Evolutionary conservation across 2,329 filamentous ascomycete genomes (phyloP).

Genomic region (Purpureocillium lavendulum): DNA sequence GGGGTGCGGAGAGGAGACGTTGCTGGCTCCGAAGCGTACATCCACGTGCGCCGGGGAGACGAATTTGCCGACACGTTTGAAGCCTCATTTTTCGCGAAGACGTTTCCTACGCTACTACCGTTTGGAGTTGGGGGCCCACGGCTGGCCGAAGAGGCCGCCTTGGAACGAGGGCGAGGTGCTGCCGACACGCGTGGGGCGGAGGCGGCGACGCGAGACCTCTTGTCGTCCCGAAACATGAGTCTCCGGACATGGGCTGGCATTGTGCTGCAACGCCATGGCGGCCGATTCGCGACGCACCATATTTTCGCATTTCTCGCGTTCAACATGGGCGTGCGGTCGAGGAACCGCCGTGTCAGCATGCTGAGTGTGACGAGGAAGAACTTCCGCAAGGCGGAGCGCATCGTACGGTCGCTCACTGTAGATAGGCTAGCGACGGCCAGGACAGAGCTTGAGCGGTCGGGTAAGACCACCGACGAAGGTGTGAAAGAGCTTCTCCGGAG

Average conservation of each 20-base stretch:
- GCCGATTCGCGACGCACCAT: constrained; percentile 6
- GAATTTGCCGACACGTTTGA: constrained; percentile 8
- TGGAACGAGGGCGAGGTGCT: background rate
- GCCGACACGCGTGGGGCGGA: background rate
- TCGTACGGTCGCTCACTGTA: background rate
- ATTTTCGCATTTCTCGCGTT: constrained; percentile 8
- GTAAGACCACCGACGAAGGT: background rate
- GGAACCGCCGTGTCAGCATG: constrained; percentile 2
- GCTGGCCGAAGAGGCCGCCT: constrained; percentile 1
- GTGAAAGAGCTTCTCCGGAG: background rate
- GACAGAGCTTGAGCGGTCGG: background rate
- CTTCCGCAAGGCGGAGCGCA: background rate
- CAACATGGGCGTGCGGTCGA: constrained; percentile 7
- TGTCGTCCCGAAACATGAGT: constrained; percentile 1
- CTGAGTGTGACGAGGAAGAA: constrained; percentile 1
- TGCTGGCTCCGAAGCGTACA: background rate
- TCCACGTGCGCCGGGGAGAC: constrained; percentile 1
- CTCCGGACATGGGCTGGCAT: background rate
- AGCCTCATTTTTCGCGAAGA: constrained; percentile 7
- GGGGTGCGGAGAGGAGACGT: background rate
- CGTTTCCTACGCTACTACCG: constrained; percentile 8
- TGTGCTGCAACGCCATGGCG: constrained; percentile 11
- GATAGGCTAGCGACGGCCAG: background rate
- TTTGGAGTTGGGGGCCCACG: constrained; percentile 7
- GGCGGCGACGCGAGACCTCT: background rate